Evolutionary conservation across 176 grass and related monocot species (phyloP), one percentile per base, ranked within the genome.

Genomic region (Rhipidocladum racemiflorum): DNA sequence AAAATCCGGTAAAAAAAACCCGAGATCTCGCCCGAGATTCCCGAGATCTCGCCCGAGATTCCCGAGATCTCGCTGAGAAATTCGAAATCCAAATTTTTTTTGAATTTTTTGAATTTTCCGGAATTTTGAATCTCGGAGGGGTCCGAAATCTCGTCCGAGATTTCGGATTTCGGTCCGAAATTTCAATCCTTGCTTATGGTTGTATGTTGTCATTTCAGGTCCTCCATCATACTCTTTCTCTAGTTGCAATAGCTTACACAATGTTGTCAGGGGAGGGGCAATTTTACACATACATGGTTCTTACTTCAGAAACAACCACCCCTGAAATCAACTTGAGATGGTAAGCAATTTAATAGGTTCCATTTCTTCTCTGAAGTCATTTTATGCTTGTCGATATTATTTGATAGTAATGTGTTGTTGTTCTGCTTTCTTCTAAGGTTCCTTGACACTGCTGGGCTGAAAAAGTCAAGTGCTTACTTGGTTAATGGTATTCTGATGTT

Each of bases 381-480:
- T 71, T 70, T 55, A 30, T 62, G 24, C 18, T 80, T 2, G 4
- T 23, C 23, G 16, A 20, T 61, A 51, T 51, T 36, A 81, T 84
- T 83, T 88, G 56, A 68, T 80, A 42, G 10, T 87, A 62, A 73
- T 84, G 9, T 40, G 53, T 64, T 83, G 45, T 35, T 71, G 20
- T 76, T 81, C 50, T 78, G 25, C 42, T 83, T 87, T 87, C 30
- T 72, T 77, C 72, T 21, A 88, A 98, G 96, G 96, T 99, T 95
- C 57, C 93, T 99, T 78, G 96, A 95, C 76, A 91, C 92, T 53
- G 92, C 96, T 79, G 96, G 96, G 73, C 80, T 95, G 72, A 99
- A 95, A 74, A 95, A 86, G 50, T 95, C 93, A 24, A 93, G 66
- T 9, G 93, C 88, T 42, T 99, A 99, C 88, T 59, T 95, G 61